These are phyloP conservation scores for Penicillium macrosclerotiorum DNA, from an alignment of 495 filamentous ascomycete genomes.

Conservation along the genomic window DNA sequence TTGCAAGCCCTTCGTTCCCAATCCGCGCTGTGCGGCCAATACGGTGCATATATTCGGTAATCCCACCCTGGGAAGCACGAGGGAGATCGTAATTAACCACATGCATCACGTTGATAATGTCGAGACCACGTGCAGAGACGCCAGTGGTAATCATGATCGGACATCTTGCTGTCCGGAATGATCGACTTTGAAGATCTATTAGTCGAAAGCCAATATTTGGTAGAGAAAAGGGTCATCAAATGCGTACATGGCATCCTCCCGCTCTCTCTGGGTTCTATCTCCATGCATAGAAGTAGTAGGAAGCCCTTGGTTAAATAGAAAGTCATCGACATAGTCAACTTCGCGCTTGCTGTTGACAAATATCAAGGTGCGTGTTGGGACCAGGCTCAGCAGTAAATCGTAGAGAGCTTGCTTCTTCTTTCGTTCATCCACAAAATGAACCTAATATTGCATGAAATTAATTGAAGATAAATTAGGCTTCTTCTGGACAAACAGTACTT, in stretches of 20 bases:
- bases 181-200: conserved; percentile 49
- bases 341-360: conserved; percentile 80
- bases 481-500: conserved; percentile 14
- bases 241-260: conserved; percentile 84
- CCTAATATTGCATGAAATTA: too few species aligned
- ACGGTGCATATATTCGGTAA: conserved; percentile 89
- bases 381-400: conserved; percentile 66
- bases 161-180: conserved; percentile 69
- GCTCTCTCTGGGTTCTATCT: conserved; percentile 85
- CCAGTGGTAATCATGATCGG: conserved; percentile 86
- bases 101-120: conserved; percentile 81
- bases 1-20: conserved; percentile 80
- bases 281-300: conserved; percentile 84
- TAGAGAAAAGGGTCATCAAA: background rate
- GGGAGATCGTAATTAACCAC: conserved; percentile 94
- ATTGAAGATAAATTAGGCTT: too few species aligned
- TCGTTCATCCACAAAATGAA: conserved; percentile 59
- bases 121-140: conserved; percentile 84
- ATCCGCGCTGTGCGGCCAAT: conserved; percentile 96
- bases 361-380: conserved; percentile 78
- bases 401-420: conserved; percentile 68
- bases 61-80: conserved; percentile 67
- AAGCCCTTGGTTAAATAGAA: conserved; percentile 71
- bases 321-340: conserved; percentile 84
- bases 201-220: too few species aligned